Evolutionary conservation across 1,284 basidiomycete genomes (phyloP), one percentile per base, ranked within the genome.

Genomic region (Pholiota adiposa): DNA sequence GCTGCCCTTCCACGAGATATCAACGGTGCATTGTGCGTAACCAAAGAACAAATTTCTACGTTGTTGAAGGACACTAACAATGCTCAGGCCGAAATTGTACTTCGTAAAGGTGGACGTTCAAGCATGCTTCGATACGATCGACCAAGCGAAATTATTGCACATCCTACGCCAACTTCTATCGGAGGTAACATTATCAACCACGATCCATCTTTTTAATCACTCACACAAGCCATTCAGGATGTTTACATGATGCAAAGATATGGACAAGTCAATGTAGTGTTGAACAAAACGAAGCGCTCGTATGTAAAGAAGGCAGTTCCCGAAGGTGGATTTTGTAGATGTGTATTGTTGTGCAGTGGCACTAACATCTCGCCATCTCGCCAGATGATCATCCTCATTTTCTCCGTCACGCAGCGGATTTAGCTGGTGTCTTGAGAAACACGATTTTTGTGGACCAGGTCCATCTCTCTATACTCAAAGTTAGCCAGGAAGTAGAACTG

Each of bases 31-130:
- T 62, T 93, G 92, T 93, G 67, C 67, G 86, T 65, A 8, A n/a
- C 3, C 7, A 8, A 3, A 18, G 5, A 41, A 14, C 14, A 5
- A 1, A 18, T 7, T 21, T 6, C 16, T 23, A 43, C n/a, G n/a
- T n/a, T n/a, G 6, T 43, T 7, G 29, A 31, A 38, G 14, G 23
- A 8, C 16, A 11, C 21, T 44, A n/a, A 44, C 14, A 25, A 34
- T n/a, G n/a, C 19, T 6, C 59, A 96, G 94, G 21, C 93, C 94
- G 0, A 88, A 86, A 64, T 74, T 97, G 3, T 98, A 96, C 72
- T 97, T 99, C 69, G 95, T 96, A 62, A 99, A 99, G 73, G 87
- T 97, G 29, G 97, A 99, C 70, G 94, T 99, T 14, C 89, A 92
- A 62, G 90, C 95, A 0, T 97, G 96, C 62, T 99, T 98, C 77